Evolutionary conservation across 495 filamentous ascomycete genomes (phyloP), one percentile per base, ranked within the genome.

Genomic region (Aspergillus steynii): DNA sequence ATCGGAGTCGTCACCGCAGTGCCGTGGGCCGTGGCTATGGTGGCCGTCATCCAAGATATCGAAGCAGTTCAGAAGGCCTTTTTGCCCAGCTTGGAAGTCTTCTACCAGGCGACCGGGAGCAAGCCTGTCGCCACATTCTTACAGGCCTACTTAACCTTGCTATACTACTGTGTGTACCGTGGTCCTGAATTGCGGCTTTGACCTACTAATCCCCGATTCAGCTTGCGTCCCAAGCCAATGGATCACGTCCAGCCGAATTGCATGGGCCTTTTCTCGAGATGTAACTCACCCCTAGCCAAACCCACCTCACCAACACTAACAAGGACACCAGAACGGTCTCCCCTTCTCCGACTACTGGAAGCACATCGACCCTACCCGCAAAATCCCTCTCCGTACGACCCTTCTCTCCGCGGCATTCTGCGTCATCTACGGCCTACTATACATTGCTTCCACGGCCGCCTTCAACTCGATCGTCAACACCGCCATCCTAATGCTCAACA

Each of bases 401-500:
- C 42, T 68, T 12, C 53, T 58, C 25, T 63, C 74, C 0, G 58
- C 68, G 7, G 56, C 58, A 6, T 71, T 78, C 59, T 70, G 68
- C 34, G 59, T 59, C 48, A 25, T 74, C 12, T 74, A 74, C 52
- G 73, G 74, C 9, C 61, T 74, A 3, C 65, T 79, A 8, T 76
- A 76, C 46, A 61, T 79, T 32, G 74, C 67, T 8, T 71, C 66
- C 29, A 70, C 74, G 0, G 69, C 69, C 4, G 76, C 76, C 2
- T 77, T 77, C 62, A 76, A 75, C 55, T 68, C 68, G 15, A 74
- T 79, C 45, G 63, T 77, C 28, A 74, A 74, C 12, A 62, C 70
- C 1, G 67, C 72, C 5, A 69, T 74, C 9, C 50, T 76, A 1
- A 71, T 68, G 55, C 64, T 76, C 20, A 73, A 75, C 48, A 64